phyloP scores from a whole-genome alignment of 1,284 basidiomycete genomes.

The Melanopsichium pennsylvanicum region DNA sequence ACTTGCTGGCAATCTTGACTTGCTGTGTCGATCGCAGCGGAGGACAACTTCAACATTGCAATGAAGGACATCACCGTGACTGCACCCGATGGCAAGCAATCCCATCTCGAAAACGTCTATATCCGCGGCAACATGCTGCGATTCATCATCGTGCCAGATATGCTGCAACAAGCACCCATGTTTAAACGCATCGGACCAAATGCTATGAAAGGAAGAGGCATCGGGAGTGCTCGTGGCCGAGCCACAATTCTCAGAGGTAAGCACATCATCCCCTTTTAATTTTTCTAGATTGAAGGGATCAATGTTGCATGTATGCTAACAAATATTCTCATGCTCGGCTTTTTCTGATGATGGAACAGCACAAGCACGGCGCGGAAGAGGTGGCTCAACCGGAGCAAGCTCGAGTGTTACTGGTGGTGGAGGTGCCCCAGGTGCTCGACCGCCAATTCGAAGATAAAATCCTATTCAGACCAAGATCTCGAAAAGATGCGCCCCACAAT shows the following conservation, averaged over 20 bases:
- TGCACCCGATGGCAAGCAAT: constrained; percentile 94
- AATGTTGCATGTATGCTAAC: background rate
- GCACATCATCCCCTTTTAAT: constrained; percentile 1
- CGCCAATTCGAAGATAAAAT: constrained; percentile 30
- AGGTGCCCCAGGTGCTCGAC: constrained; percentile 13
- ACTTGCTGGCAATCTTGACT: too few relatives aligned
- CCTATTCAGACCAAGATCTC: too few relatives aligned
- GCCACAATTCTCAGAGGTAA: constrained; percentile 89
- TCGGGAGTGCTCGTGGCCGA: constrained; percentile 94
- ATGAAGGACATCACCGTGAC: constrained; percentile 97
- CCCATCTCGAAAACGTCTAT: constrained; percentile 99
- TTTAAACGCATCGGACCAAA: constrained; percentile 98
- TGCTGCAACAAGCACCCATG: constrained; percentile 99
- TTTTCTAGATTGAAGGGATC: too few relatives aligned
- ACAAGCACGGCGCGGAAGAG: constrained; percentile 47
- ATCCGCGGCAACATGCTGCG: constrained; percentile 90
- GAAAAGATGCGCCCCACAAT: too few relatives aligned
- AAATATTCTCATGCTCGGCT: background rate
- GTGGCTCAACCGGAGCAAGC: constrained; percentile 24
- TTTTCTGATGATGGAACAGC: constrained; percentile 12
- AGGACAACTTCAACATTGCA: constrained; percentile 97
- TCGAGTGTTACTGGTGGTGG: too few relatives aligned
- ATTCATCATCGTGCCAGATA: constrained; percentile 99
- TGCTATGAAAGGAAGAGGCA: constrained; percentile 97
- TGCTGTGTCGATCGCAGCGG: constrained; percentile 73